phyloP scores from a whole-genome alignment of 2,329 filamentous ascomycete genomes.

The Fusarium annulatum region DNA sequence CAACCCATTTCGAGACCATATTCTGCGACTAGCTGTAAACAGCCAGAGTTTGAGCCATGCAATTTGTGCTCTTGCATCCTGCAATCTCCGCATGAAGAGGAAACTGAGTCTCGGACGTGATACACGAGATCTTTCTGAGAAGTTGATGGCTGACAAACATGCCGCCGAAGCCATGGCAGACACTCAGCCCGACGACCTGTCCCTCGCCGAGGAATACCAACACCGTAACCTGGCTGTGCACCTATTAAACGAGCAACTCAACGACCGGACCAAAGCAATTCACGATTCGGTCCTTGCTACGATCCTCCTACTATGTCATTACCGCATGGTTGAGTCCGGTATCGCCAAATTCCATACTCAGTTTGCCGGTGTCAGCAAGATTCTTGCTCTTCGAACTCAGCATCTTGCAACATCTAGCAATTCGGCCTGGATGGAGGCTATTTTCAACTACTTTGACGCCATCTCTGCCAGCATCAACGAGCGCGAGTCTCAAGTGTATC shows the following conservation, averaged over 20 bases:
- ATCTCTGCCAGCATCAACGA: constrained; percentile 94
- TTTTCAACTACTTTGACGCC: constrained; percentile 95
- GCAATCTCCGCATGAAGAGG: constrained; percentile 88
- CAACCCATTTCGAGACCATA: constrained; percentile 88
- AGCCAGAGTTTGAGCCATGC: constrained; percentile 91
- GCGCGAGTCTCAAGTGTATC: constrained; percentile 83
- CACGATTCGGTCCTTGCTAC: constrained; percentile 91
- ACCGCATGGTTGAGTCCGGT: constrained; percentile 92
- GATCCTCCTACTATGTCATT: constrained; percentile 87
- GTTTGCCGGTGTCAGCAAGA: constrained; percentile 91
- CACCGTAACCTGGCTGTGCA: constrained; percentile 84
- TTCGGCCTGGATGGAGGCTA: constrained; percentile 88
- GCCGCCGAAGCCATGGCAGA: constrained; percentile 58
- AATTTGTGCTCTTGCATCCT: constrained; percentile 87
- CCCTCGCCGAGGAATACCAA: constrained; percentile 82
- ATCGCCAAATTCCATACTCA: constrained; percentile 94
- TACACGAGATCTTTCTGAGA: constrained; percentile 61
- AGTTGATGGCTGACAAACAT: constrained; percentile 59
- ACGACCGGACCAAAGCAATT: constrained; percentile 77
- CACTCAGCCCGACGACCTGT: constrained; percentile 68
- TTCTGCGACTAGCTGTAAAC: constrained; percentile 79
- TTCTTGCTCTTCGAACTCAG: constrained; percentile 78
- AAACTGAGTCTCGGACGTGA: constrained; percentile 71
- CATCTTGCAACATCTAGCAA: constrained; percentile 65
- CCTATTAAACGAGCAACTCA: constrained; percentile 84